Percentiles rank a stretch among this genome's conserved stretches.
phyloP scores from a whole-genome alignment of 306 rosid genomes.

The Quillaja saponaria region DNA sequence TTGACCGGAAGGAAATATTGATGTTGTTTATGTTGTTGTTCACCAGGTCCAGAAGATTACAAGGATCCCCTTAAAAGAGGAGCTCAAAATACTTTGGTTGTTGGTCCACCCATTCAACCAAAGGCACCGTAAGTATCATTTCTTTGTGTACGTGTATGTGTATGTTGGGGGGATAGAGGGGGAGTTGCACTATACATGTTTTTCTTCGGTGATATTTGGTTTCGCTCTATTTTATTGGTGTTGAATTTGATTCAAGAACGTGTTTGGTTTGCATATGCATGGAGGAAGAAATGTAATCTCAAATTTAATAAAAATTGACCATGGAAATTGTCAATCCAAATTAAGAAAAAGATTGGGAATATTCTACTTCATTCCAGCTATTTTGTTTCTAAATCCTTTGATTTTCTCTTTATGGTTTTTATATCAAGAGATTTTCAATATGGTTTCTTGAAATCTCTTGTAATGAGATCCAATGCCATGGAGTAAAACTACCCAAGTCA shows the following conservation, averaged over 20 bases:
- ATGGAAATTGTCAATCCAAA: neutral
- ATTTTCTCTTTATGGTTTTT: neutral
- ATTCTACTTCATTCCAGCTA: constrained; percentile 14
- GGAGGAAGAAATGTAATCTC: neutral
- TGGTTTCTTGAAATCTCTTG: neutral
- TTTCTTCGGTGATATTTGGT: constrained; percentile 8
- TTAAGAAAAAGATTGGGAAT: neutral
- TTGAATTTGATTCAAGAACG: constrained; percentile 16
- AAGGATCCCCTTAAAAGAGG: constrained; percentile 49
- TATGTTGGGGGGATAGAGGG: neutral
- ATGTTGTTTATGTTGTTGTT: neutral
- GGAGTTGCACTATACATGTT: neutral
- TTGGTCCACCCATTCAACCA: constrained; percentile 81
- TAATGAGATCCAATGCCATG: neutral
- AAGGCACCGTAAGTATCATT: constrained; percentile 51
- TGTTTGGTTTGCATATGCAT: constrained; percentile 10
- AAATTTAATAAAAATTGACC: neutral
- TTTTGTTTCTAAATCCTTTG: neutral
- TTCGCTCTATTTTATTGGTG: constrained; percentile 2
- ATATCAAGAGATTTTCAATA: neutral
- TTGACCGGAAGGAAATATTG: too few species aligned
- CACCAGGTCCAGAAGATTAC: constrained; percentile 58
- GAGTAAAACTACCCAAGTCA: neutral
- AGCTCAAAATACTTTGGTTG: constrained; percentile 71
- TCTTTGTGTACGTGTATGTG: neutral